Conservation (phyloP, 345 rosid species). For the Heritiera fomes region DNA sequence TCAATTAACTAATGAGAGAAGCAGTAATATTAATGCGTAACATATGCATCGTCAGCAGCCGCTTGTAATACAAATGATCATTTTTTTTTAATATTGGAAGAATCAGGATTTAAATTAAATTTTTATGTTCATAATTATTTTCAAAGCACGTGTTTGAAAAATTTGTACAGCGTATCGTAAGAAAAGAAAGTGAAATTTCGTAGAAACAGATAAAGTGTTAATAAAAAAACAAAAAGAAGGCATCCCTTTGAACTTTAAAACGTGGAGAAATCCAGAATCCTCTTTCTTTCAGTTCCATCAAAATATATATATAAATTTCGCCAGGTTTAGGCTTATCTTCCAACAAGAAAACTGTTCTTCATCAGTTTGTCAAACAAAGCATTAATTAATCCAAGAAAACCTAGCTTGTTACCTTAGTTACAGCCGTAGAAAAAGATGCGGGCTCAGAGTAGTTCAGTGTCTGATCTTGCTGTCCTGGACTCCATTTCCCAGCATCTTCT, state of each 20-base stretch:
- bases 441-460: not conserved
- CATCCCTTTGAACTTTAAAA: not conserved
- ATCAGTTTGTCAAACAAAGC: not conserved
- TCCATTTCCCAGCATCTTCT: slow-evolving; percentile 31
- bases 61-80: too few species aligned
- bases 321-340: not conserved
- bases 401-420: not conserved
- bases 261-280: not conserved
- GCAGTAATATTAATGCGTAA: too few species aligned
- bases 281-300: not conserved
- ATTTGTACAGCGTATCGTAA: not conserved
- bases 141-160: not conserved
- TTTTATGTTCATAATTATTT: too few species aligned
- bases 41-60: too few species aligned
- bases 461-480: slow-evolving; percentile 28
- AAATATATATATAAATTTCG: not conserved
- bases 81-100: too few species aligned
- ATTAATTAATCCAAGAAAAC: not conserved
- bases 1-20: too few species aligned
- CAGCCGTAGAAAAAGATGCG: not conserved
- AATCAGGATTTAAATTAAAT: too few species aligned
- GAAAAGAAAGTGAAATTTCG: not conserved
- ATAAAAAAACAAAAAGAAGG: not conserved
- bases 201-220: not conserved
- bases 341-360: slow-evolving; percentile 1